Evolutionary conservation across 208 protist genomes (phyloP), one percentile per base, ranked within the genome.

Genomic region (Wallacemonas sp.): DNA sequence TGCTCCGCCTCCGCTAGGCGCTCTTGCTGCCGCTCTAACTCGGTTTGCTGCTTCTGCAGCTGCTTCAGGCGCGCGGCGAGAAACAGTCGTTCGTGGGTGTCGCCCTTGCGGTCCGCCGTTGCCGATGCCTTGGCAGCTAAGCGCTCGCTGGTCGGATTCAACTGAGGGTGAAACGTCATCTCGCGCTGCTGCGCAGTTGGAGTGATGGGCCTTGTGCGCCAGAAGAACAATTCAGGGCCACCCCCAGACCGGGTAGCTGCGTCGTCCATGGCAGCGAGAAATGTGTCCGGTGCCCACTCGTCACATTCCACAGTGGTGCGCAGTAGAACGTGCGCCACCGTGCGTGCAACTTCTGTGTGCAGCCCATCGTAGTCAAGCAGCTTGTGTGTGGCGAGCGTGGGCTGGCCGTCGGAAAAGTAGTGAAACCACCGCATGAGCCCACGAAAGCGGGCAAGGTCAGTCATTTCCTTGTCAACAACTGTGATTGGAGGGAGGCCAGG

Each of bases 41-140:
- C 82, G 19, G 65, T 22, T 41, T 86, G 77, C 55, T 51, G 59
- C 45, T 68, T 26, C 2, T 45, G 19, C 5, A 84, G 56, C 62
- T 89, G 86, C 56, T 77, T 74, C 51, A 45, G 38, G 17, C 66
- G 73, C 22, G 80, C 82, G n/a, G 3, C 51, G 2, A 68, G 42
- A 56, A 79, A 92, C 21, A 92, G 79, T 9, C 86, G 82, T 36
- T 92, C 69, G 66, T 87, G 66, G 26, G 67, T 60, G 41, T 66
- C 63, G 33, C 46, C 56, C 33, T 62, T 42, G 9, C 68, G 60
- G 41, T 78, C 38, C 39, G 56, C 51, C 30, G 54, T 27, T 27
- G 62, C 38, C 65, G 68, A 49, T 28, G 49, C 14, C 17, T 58
- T 38, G n/a, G 24, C 36, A 22, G 71, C 44, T 2, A 82, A 51